A percentile compares a stretch with the other conserved stretches of the same genome.
phyloP scores from a whole-genome alignment of 768 basidiomycete species.

The Termitomyces bulborhizus region DNA sequence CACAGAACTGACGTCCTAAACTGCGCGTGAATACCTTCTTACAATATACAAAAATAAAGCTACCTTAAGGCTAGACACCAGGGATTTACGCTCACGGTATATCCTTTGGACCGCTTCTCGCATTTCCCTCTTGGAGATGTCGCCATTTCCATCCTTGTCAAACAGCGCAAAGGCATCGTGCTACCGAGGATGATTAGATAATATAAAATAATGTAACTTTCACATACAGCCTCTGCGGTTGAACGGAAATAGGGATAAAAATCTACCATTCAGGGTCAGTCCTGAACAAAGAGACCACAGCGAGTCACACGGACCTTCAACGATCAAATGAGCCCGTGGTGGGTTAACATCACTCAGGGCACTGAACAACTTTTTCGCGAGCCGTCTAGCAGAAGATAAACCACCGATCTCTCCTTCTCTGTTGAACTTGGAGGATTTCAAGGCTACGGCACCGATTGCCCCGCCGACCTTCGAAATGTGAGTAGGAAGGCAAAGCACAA shows the following conservation, averaged over 20 bases:
- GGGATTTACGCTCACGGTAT: conserved; percentile 69
- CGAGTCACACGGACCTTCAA: conserved; percentile 44
- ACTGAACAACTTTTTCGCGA: conserved; percentile 66
- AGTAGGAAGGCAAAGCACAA: neutral
- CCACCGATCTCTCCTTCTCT: conserved; percentile 47
- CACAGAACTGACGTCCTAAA: conserved; percentile 62
- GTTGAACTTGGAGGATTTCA: conserved; percentile 61
- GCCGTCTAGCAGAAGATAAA: conserved; percentile 55
- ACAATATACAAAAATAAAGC: neutral
- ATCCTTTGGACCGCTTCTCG: conserved; percentile 77
- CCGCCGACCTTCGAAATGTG: conserved; percentile 36
- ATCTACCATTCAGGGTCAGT: conserved; percentile 32
- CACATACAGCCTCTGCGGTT: conserved; percentile 62
- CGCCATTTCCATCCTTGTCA: conserved; percentile 81
- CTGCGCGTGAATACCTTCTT: neutral
- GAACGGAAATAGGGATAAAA: conserved; percentile 74
- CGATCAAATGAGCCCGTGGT: conserved; percentile 53
- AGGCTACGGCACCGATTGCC: conserved; percentile 64
- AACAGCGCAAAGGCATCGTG: conserved; percentile 66
- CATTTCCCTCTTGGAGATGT: conserved; percentile 75
- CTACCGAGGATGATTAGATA: conserved; percentile 23
- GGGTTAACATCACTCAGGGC: conserved; percentile 55
- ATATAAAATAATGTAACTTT: conserved; percentile 1
- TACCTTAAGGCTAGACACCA: conserved; percentile 67
- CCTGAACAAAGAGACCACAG: neutral